Percentiles rank a stretch among this genome's conserved stretches.
These are phyloP conservation scores for Silene noctiflora DNA, from an alignment of 179 eudicot genomes.

Conservation along the genomic window DNA sequence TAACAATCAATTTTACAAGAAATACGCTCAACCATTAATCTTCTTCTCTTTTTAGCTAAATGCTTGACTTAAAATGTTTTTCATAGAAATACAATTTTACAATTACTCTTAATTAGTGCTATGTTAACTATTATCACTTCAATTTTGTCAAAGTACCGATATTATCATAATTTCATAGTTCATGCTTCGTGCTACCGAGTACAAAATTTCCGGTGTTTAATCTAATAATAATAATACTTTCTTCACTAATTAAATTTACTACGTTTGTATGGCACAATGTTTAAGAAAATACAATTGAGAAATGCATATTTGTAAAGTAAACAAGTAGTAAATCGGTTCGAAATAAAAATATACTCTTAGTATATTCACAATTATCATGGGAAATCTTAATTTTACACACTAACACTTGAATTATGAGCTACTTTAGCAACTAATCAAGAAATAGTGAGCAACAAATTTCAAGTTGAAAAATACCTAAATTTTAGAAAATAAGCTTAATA, in stretches of 20 bases:
- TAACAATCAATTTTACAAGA: conserved; percentile 27
- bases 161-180: too few relatives aligned
- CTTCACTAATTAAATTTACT: too few relatives aligned
- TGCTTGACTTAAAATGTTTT: conserved; percentile 14
- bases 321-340: too few relatives aligned
- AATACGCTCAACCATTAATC: conserved; percentile 17
- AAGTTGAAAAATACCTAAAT: conserved; percentile 8
- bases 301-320: too few relatives aligned
- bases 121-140: neutral
- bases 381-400: neutral
- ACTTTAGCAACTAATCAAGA: neutral
- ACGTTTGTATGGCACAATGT: too few relatives aligned
- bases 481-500: neutral
- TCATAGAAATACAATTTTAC: too few relatives aligned
- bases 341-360: too few relatives aligned
- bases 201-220: too few relatives aligned
- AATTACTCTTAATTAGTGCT: neutral
- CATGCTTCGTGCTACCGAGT: too few relatives aligned
- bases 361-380: neutral
- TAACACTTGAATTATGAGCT: neutral
- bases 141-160: neutral
- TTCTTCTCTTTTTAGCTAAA: conserved; percentile 13
- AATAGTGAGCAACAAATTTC: neutral
- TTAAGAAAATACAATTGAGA: too few relatives aligned
- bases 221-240: too few relatives aligned